Percentiles rank a stretch among this genome's conserved stretches.
Conservation (phyloP, 768 basidiomycete species). For the Lenzites betulinus region DNA sequence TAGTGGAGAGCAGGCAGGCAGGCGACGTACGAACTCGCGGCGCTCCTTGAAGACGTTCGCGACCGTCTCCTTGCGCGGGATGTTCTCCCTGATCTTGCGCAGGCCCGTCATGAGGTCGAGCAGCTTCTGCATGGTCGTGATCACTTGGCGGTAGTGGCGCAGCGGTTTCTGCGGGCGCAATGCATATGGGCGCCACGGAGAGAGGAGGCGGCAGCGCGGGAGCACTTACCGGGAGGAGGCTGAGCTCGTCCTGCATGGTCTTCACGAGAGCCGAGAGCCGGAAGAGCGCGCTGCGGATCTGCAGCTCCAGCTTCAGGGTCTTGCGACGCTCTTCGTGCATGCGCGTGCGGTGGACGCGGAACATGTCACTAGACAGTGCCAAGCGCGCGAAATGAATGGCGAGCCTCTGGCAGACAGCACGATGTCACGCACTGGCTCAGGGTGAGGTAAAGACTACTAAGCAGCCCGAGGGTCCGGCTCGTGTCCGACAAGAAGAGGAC, state of each 20-base stretch:
- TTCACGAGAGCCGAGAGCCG: slow-evolving; percentile 40
- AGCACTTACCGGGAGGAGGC: slow-evolving; percentile 46
- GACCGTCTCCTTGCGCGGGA: slow-evolving; percentile 47
- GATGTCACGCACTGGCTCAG: slow-evolving; percentile 38
- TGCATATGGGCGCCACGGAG: neutral
- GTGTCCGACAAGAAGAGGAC: slow-evolving; percentile 44
- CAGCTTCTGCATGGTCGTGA: slow-evolving; percentile 40
- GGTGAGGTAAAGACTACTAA: slow-evolving; percentile 46
- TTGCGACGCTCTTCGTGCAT: slow-evolving; percentile 36
- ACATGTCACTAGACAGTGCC: slow-evolving; percentile 36
- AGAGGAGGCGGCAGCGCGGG: neutral
- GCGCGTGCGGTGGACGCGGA: slow-evolving; percentile 30
- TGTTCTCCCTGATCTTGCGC: slow-evolving; percentile 49
- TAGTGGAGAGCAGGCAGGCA: neutral
- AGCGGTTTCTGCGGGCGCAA: slow-evolving; percentile 44
- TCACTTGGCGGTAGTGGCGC: slow-evolving; percentile 42
- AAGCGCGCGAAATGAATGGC: neutral
- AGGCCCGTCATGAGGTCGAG: slow-evolving; percentile 48
- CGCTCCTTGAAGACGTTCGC: slow-evolving; percentile 41
- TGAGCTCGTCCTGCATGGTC: slow-evolving; percentile 50
- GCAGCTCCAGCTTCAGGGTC: slow-evolving; percentile 42
- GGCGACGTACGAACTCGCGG: slow-evolving; percentile 41
- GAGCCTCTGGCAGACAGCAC: neutral
- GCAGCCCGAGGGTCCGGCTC: slow-evolving; percentile 39
- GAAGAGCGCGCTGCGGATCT: slow-evolving; percentile 43